These are phyloP conservation scores for Chlamydomonas asymmetrica DNA, from an alignment of 139 green algal genomes.

Conservation along the genomic window DNA sequence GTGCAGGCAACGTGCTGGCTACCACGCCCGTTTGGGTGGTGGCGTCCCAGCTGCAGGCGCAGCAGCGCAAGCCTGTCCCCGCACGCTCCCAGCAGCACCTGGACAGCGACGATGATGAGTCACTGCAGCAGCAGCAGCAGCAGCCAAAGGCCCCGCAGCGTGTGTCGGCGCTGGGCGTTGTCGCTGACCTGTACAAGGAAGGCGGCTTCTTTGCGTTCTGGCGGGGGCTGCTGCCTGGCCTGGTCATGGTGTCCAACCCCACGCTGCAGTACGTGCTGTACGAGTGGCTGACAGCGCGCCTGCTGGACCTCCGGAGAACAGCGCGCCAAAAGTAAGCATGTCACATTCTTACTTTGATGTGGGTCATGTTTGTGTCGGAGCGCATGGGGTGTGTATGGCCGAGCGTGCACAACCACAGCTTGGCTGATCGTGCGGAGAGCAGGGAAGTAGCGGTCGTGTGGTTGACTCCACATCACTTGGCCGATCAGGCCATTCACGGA, in stretches of 20 bases:
- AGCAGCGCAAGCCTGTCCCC: conserved; percentile 27
- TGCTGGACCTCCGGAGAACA: conserved; percentile 22
- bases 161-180: too few relatives aligned
- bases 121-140: not conserved
- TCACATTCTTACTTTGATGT: too few relatives aligned
- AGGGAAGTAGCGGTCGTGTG: too few relatives aligned
- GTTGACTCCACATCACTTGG: too few relatives aligned
- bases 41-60: conserved; percentile 84
- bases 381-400: too few relatives aligned
- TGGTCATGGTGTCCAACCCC: conserved; percentile 92
- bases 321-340: too few relatives aligned
- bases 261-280: conserved; percentile 87
- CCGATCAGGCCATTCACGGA: too few relatives aligned
- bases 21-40: conserved; percentile 95
- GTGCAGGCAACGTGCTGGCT: conserved; percentile 80
- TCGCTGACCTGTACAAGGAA: conserved; percentile 54
- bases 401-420: too few relatives aligned
- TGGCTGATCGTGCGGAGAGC: too few relatives aligned
- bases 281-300: conserved; percentile 65
- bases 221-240: conserved; percentile 72
- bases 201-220: conserved; percentile 73
- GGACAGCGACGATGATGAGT: too few relatives aligned
- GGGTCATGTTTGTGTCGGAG: too few relatives aligned
- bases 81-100: not conserved
- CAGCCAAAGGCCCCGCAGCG: conserved; percentile 17